phyloP scores from a whole-genome alignment of 768 basidiomycete genomes.

The Tylopilus subfusipes region DNA sequence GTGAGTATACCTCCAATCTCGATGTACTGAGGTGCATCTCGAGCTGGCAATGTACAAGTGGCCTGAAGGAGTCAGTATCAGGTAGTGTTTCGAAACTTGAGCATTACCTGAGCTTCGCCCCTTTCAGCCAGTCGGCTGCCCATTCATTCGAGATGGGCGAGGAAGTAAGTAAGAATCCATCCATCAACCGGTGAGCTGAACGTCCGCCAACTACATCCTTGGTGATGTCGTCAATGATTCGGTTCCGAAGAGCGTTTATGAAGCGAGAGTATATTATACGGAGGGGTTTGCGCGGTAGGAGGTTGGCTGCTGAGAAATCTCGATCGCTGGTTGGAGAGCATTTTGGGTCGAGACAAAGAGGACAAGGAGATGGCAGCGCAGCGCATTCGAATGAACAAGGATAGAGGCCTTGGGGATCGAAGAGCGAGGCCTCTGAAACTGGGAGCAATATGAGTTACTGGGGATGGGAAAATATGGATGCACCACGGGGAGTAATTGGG shows the following conservation, averaged over 20 bases:
- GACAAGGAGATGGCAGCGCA: slow-evolving; percentile 36
- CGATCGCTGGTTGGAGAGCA: slow-evolving; percentile 14
- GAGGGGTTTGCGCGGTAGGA: slow-evolving; percentile 47
- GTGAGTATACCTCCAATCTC: slow-evolving; percentile 63
- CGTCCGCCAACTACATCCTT: slow-evolving; percentile 28
- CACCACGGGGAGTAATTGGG: neutral
- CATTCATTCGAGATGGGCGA: slow-evolving; percentile 49
- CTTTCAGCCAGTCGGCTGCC: slow-evolving; percentile 63
- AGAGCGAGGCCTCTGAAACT: slow-evolving; percentile 45
- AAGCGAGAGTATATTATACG: slow-evolving; percentile 44
- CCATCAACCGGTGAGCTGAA: slow-evolving; percentile 48
- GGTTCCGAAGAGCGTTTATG: slow-evolving; percentile 57
- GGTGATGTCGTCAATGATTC: slow-evolving; percentile 50
- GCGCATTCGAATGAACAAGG: slow-evolving; percentile 52
- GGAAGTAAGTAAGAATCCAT: slow-evolving; percentile 61
- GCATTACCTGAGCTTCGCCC: slow-evolving; percentile 44
- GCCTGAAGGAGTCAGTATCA: slow-evolving; percentile 36
- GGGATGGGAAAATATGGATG: slow-evolving; percentile 2
- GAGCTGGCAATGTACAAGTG: slow-evolving; percentile 59
- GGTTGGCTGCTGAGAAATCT: slow-evolving; percentile 31
- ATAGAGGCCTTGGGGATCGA: slow-evolving; percentile 48
- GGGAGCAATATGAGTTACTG: slow-evolving; percentile 11
- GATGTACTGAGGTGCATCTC: slow-evolving; percentile 47
- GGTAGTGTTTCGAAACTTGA: neutral
- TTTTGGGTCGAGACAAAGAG: slow-evolving; percentile 31